phyloP scores from a whole-genome alignment of 306 rosid species.

The Quercus engelmannii region DNA sequence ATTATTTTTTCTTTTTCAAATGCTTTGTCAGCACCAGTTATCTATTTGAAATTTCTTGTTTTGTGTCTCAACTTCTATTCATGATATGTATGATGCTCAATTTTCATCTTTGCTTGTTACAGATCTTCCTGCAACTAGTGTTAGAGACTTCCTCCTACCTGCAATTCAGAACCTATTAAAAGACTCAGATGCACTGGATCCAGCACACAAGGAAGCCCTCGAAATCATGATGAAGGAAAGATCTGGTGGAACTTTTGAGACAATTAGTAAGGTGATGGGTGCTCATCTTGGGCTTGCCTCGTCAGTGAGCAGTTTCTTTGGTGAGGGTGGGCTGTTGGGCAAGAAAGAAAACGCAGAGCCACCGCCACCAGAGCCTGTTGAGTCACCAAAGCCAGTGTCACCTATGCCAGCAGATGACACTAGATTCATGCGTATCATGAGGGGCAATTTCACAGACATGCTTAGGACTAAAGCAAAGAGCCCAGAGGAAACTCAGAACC shows the following conservation, averaged over 20 bases:
- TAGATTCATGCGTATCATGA: constrained; percentile 86
- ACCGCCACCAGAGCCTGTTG: constrained; percentile 32
- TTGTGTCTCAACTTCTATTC: background rate
- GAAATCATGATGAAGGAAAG: constrained; percentile 94
- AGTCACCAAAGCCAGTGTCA: constrained; percentile 40
- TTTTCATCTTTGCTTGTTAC: constrained; percentile 23
- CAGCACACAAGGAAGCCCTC: constrained; percentile 98
- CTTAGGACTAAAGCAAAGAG: constrained; percentile 71
- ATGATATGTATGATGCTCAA: background rate
- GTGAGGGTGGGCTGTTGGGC: constrained; percentile 80
- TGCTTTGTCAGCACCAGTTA: background rate
- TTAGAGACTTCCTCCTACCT: constrained; percentile 79
- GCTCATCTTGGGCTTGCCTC: constrained; percentile 86
- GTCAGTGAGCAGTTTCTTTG: constrained; percentile 76
- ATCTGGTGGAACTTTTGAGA: constrained; percentile 89
- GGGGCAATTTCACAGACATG: constrained; percentile 89
- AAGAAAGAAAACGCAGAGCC: constrained; percentile 64
- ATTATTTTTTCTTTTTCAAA: background rate
- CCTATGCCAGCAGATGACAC: constrained; percentile 63
- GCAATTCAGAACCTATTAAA: constrained; percentile 76
- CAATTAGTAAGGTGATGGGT: constrained; percentile 91
- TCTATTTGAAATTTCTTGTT: background rate
- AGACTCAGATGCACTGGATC: constrained; percentile 82
- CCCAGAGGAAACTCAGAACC: constrained; percentile 59
- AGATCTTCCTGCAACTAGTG: constrained; percentile 71